phyloP scores from a whole-genome alignment of 805 yeast species.

The Osmozyma mogii region DNA sequence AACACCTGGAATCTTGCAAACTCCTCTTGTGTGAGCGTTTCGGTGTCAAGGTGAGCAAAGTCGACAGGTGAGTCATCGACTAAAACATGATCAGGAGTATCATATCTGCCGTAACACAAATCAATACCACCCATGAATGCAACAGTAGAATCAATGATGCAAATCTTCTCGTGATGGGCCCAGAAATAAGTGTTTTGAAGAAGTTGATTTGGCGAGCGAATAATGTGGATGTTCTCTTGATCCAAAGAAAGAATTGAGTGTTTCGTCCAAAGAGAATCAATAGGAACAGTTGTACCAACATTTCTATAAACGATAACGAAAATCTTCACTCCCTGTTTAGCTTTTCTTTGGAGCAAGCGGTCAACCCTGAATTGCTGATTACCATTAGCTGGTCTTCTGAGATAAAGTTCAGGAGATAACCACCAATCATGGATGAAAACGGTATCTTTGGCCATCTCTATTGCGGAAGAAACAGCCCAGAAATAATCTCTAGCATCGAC shows the following conservation, averaged over 20 bases:
- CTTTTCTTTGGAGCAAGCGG: constrained; percentile 78
- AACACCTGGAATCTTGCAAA: constrained; percentile 54
- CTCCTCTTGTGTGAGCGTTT: constrained; percentile 30
- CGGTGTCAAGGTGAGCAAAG: constrained; percentile 23
- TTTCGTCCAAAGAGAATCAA: constrained; percentile 90
- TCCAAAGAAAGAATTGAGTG: constrained; percentile 84
- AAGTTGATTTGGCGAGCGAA: constrained; percentile 93
- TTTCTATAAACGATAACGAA: constrained; percentile 89
- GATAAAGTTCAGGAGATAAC: constrained; percentile 88
- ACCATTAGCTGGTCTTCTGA: constrained; percentile 91
- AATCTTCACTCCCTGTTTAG: constrained; percentile 90
- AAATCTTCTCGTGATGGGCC: constrained; percentile 97
- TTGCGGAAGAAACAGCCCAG: constrained; percentile 92
- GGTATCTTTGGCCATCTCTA: constrained; percentile 88
- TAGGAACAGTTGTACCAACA: constrained; percentile 87
- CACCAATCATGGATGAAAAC: constrained; percentile 98
- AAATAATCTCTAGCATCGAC: constrained; percentile 95
- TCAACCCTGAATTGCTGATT: constrained; percentile 93
- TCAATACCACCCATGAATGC: constrained; percentile 96
- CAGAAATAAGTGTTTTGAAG: constrained; percentile 89
- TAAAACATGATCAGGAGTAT: constrained; percentile 91
- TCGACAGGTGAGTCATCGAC: constrained; percentile 56
- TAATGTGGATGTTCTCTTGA: constrained; percentile 72
- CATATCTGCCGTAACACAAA: constrained; percentile 91
- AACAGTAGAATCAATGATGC: constrained; percentile 77